These are phyloP conservation scores for Aspergillus cavernicola DNA, from an alignment of 495 filamentous ascomycete genomes.

Conservation along the genomic window DNA sequence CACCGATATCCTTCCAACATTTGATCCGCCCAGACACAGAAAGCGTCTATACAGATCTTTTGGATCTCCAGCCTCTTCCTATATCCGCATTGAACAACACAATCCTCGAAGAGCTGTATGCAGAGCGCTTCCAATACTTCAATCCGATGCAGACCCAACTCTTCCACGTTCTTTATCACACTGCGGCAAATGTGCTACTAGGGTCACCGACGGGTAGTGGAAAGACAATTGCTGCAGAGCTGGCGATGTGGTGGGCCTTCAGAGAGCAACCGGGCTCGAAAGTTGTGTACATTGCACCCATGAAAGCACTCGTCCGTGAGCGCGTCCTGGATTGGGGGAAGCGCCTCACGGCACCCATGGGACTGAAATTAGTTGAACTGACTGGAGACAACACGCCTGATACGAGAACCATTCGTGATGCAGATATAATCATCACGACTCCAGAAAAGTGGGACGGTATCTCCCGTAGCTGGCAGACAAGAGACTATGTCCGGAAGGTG, in stretches of 20 bases:
- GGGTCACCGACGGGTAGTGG: slow-evolving; percentile 97
- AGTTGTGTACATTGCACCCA: slow-evolving; percentile 97
- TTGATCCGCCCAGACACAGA: slow-evolving; percentile 96
- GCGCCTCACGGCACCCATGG: slow-evolving; percentile 78
- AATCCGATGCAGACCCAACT: slow-evolving; percentile 99
- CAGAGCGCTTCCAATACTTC: slow-evolving; percentile 86
- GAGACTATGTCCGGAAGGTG: slow-evolving; percentile 92
- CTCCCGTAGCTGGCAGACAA: slow-evolving; percentile 94
- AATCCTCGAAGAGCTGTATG: slow-evolving; percentile 82
- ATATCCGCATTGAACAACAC: slow-evolving; percentile 85
- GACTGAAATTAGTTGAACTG: slow-evolving; percentile 88
- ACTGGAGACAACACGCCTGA: slow-evolving; percentile 98
- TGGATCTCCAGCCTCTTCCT: slow-evolving; percentile 88
- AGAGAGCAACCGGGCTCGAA: slow-evolving; percentile 93
- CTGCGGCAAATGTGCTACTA: slow-evolving; percentile 82
- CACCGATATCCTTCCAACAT: slow-evolving; percentile 94
- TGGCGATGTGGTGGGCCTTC: slow-evolving; percentile 99
- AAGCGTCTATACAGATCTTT: slow-evolving; percentile 89
- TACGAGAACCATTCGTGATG: slow-evolving; percentile 87
- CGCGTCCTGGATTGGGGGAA: slow-evolving; percentile 92
- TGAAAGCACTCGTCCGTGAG: slow-evolving; percentile 97
- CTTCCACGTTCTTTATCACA: slow-evolving; percentile 93
- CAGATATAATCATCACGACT: slow-evolving; percentile 97
- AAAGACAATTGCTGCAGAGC: slow-evolving; percentile 91
- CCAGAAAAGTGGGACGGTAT: slow-evolving; percentile 99